Evolutionary conservation across 345 rosid genomes (phyloP).

Genomic region (Gossypium stocksii): DNA sequence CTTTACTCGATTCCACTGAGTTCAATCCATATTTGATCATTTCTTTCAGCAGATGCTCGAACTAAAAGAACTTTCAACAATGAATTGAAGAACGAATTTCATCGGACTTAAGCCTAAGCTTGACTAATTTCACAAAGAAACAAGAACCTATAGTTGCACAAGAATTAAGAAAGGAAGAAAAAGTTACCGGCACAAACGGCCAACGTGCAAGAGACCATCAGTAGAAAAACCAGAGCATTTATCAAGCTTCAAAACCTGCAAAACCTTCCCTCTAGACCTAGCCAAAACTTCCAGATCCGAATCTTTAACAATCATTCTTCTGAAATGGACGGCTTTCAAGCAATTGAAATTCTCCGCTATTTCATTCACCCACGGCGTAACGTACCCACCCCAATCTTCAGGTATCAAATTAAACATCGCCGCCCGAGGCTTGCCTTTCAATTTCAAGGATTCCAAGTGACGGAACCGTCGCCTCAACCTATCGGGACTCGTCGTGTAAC

Average conservation of each 20-base stretch:
- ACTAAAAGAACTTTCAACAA: neutral
- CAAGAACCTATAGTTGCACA: neutral
- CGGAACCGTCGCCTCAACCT: constrained; percentile 54
- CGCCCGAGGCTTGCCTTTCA: constrained; percentile 89
- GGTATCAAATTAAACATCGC: constrained; percentile 93
- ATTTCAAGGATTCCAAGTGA: constrained; percentile 65
- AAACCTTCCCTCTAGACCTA: constrained; percentile 36
- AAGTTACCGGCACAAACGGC: constrained; percentile 63
- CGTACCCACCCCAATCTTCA: constrained; percentile 91
- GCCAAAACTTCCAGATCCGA: constrained; percentile 71
- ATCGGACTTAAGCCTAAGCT: neutral
- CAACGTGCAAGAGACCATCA: constrained; percentile 71
- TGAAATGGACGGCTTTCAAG: constrained; percentile 65
- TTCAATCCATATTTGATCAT: neutral
- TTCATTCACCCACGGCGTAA: constrained; percentile 69
- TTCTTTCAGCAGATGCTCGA: neutral
- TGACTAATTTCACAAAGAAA: neutral
- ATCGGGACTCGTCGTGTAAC: constrained; percentile 73
- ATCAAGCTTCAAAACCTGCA: constrained; percentile 67
- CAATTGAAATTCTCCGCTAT: constrained; percentile 42
- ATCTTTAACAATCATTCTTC: constrained; percentile 78
- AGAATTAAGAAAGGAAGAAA: neutral
- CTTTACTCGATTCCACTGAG: neutral
- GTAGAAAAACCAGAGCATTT: constrained; percentile 88
- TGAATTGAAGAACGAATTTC: neutral